Conservation (phyloP, 441 rosid species). For the Pelargonium cotyledonis region DNA sequence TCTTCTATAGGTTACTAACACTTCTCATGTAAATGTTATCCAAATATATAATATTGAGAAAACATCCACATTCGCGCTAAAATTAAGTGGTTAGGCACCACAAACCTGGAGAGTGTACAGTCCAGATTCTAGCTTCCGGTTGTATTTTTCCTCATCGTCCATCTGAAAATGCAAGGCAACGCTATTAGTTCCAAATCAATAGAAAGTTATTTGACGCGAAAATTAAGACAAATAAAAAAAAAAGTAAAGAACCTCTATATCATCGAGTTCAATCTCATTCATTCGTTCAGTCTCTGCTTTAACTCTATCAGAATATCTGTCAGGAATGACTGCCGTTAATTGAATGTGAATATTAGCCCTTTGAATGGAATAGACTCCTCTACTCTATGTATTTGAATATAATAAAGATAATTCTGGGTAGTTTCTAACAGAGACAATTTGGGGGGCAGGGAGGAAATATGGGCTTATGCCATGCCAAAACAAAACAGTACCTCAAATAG, state of each 20-base stretch:
- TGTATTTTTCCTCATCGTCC: conserved; percentile 90
- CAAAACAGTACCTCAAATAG: conserved; percentile 50
- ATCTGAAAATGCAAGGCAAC: conserved; percentile 40
- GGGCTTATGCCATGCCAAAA: neutral
- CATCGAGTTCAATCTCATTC: conserved; percentile 72
- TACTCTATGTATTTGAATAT: neutral
- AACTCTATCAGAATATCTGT: conserved; percentile 80
- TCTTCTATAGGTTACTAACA: too few relatives aligned
- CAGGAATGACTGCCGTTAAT: conserved; percentile 13
- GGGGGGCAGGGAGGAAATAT: neutral
- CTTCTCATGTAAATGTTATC: too few relatives aligned
- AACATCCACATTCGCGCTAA: neutral
- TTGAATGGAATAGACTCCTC: conserved; percentile 3
- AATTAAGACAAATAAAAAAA: neutral
- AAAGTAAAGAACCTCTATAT: conserved; percentile 58
- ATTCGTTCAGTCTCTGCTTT: conserved; percentile 66
- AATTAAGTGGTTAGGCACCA: neutral
- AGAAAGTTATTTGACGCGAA: conserved; percentile 9
- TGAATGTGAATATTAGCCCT: neutral
- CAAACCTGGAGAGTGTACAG: conserved; percentile 93
- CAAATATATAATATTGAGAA: neutral
- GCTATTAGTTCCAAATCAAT: neutral
- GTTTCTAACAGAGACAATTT: neutral
- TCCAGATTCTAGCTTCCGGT: conserved; percentile 80
- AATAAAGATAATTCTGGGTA: neutral